Base-by-base conservation (phyloP, 73 alveolate species). In the Breviolum minutum region DNA sequence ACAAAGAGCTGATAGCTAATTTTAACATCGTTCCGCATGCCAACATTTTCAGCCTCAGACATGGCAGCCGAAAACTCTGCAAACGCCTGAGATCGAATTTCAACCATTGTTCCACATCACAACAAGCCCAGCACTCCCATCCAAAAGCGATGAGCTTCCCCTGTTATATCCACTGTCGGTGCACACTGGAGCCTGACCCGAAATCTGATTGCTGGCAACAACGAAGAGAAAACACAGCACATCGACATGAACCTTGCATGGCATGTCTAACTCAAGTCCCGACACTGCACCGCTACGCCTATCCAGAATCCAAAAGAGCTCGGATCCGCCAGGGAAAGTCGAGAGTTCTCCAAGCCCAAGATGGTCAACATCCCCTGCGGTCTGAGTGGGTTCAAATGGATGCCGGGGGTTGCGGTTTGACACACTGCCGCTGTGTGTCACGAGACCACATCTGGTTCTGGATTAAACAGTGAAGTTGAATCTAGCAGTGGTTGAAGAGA, bases 221-320 rank as follows among this genome's bases (percentile, higher is more conserved):
- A 40, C 54, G 54, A 40, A 40, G 3, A 3, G 3, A 3, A 79
- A 29, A 79, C 32, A 63, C 87, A 7, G 87, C 64, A 79, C 87
- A 79, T 79, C 32, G 22, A 62, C 54, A 40, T 7, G 63, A 63
- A 79, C 24, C 27, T 79, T 79, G 17, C 54, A 22, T 29, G 63
- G 30, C 19, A 27, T 40, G 54, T 40, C 54, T 40, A 40, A 40
- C 54, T 40, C 54, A 40, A 40, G 54, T 3, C 54, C 54, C 54
- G 24, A 29, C 87, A 19, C 13, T 79, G 29, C 63, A 16, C 32
- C 71, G 7, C 69, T 54, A 20, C 22, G 81, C 98, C 98, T 92
- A 16, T 92, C 98, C 98, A 92, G 13, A 19, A 92, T 69, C 98
- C 98, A 92, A 11, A 92, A 61, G 91, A 92, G 98, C 98, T 92